phyloP scores from a whole-genome alignment of 2,329 filamentous ascomycete species.

The Diatrype stigma region DNA sequence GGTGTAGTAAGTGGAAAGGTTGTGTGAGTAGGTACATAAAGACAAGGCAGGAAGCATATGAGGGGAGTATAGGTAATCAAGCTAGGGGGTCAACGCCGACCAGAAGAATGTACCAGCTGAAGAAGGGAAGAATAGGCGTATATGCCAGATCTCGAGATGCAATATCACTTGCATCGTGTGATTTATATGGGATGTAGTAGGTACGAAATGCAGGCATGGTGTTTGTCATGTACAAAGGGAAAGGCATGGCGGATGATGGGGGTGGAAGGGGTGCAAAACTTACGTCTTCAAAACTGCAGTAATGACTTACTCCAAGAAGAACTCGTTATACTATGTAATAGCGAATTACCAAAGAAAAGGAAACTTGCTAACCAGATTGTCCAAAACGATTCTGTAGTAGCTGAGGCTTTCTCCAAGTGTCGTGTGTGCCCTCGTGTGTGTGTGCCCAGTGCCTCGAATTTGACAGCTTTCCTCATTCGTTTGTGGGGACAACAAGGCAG shows the following conservation, averaged over 20 bases:
- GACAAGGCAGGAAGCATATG: background rate
- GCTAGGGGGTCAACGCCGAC: no score
- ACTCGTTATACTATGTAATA: background rate
- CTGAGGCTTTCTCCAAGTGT: conserved; percentile 14
- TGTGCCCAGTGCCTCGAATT: no score
- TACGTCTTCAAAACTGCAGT: background rate
- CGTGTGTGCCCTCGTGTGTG: conserved; percentile 21
- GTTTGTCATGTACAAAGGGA: background rate
- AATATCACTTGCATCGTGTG: no score
- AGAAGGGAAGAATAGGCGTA: no score
- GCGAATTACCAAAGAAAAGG: background rate
- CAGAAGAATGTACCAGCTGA: no score
- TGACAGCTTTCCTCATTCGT: conserved; percentile 31
- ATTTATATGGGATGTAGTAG: background rate
- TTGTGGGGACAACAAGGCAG: conserved; percentile 27
- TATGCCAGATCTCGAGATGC: no score
- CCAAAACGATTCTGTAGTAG: conserved; percentile 2
- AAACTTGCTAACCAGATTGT: conserved; percentile 1
- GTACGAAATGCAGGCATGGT: no score
- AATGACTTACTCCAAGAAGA: background rate
- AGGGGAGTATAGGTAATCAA: no score
- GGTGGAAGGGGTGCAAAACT: background rate
- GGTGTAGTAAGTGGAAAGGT: background rate
- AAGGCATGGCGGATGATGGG: background rate
- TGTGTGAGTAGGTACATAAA: background rate